Percentiles rank a stretch among this genome's conserved stretches.
Conservation (phyloP, 163 green algal genomes). For the Scenedesmus sp. region DNA sequence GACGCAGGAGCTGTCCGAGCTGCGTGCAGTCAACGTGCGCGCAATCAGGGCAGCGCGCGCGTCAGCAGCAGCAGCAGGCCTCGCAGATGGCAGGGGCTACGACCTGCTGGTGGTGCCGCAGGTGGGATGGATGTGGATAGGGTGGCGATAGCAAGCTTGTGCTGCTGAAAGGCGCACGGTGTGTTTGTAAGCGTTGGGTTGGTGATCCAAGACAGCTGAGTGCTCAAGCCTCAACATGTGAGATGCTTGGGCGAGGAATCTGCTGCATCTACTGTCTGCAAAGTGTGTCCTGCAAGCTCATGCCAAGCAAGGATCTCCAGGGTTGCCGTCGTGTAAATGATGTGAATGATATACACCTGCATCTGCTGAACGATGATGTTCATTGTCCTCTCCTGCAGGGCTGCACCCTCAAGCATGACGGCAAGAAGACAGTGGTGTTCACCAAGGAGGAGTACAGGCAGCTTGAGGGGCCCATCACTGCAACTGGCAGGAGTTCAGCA, state of each 20-base stretch:
- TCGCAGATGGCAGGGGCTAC: slow-evolving; percentile 51
- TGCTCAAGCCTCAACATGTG: neutral
- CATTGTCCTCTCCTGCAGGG: slow-evolving; percentile 24
- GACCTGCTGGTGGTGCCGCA: slow-evolving; percentile 50
- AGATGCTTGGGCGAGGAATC: too few species aligned
- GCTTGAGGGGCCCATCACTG: neutral
- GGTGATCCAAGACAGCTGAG: neutral
- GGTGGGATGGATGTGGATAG: slow-evolving; percentile 9
- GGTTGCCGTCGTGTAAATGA: neutral
- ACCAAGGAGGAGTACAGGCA: slow-evolving; percentile 51
- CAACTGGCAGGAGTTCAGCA: neutral
- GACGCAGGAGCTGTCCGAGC: neutral
- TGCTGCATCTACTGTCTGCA: neutral
- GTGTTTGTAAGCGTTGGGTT: neutral
- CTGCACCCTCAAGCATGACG: slow-evolving; percentile 42
- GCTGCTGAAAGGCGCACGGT: neutral
- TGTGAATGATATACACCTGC: neutral
- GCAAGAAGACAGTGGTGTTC: slow-evolving; percentile 54
- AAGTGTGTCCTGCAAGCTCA: neutral
- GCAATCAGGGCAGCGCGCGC: slow-evolving; percentile 32
- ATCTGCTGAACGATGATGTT: neutral
- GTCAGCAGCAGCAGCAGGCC: neutral
- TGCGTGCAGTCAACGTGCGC: slow-evolving; percentile 33
- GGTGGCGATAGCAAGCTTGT: too few species aligned
- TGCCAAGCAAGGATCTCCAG: neutral